phyloP scores from a whole-genome alignment of 2,329 filamentous ascomycete species.

The Trichoderma citrinoviride region DNA sequence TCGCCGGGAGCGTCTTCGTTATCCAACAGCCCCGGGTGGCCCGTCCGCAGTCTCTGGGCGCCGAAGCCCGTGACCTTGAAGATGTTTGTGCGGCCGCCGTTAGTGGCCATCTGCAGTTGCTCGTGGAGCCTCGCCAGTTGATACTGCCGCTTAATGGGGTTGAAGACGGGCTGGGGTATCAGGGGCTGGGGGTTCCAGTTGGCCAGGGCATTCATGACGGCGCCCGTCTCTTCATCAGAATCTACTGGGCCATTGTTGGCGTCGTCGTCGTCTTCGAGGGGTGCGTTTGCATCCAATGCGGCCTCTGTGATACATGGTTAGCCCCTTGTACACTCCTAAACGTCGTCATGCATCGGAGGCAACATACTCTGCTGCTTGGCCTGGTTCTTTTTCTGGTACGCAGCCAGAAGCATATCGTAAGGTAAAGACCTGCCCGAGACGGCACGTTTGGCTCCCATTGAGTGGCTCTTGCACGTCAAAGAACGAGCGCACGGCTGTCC shows the following conservation, averaged over 20 bases:
- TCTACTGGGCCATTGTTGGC: constrained; percentile 78
- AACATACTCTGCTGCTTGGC: constrained; percentile 90
- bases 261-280: constrained; percentile 81
- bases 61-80: constrained; percentile 59
- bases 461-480: constrained; percentile 89
- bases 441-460: constrained; percentile 89
- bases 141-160: constrained; percentile 62
- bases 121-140: constrained; percentile 62
- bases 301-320: constrained; percentile 60
- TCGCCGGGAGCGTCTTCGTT: constrained; percentile 59
- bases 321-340: not conserved
- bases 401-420: constrained; percentile 86
- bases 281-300: constrained; percentile 90
- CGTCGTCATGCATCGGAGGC: not conserved
- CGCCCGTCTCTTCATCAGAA: constrained; percentile 88
- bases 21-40: constrained; percentile 46
- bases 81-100: constrained; percentile 63
- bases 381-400: constrained; percentile 97
- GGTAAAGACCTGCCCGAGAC: constrained; percentile 84
- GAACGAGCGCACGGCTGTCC: constrained; percentile 84
- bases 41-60: constrained; percentile 52
- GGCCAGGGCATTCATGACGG: constrained; percentile 78
- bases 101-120: constrained; percentile 64
- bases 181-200: constrained; percentile 77
- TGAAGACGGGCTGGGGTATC: constrained; percentile 61